phyloP scores from a whole-genome alignment of 176 grass and related monocot species.

The Aechmea fasciata region DNA sequence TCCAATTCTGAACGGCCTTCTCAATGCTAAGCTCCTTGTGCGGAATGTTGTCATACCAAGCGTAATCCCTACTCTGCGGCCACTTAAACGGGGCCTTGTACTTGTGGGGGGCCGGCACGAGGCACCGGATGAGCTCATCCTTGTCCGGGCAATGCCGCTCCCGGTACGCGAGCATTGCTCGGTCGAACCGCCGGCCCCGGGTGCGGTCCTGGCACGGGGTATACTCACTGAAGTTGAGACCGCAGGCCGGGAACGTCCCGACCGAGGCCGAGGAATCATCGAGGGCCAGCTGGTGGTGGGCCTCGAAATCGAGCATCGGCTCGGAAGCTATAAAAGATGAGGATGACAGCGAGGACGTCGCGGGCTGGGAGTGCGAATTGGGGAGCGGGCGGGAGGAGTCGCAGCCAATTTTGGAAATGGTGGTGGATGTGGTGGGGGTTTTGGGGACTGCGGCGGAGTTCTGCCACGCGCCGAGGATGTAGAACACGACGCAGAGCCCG shows the following conservation, averaged over 20 bases:
- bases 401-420: no score
- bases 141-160: constrained; percentile 76
- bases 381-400: no score
- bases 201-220: constrained; percentile 76
- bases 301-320: constrained; percentile 51
- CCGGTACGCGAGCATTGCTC: constrained; percentile 69
- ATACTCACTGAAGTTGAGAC: constrained; percentile 80
- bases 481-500: constrained; percentile 4
- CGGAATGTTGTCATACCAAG: constrained; percentile 89
- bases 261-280: constrained; percentile 5
- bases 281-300: constrained; percentile 54
- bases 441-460: background rate
- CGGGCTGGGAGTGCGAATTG: no score
- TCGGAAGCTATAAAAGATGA: no score
- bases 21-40: constrained; percentile 98
- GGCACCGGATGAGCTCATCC: constrained; percentile 64
- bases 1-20: constrained; percentile 97
- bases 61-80: constrained; percentile 74
- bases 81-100: constrained; percentile 74
- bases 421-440: no score
- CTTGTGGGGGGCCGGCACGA: constrained; percentile 65
- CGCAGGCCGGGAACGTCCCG: constrained; percentile 46
- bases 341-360: no score
- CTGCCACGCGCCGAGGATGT: constrained; percentile 10
- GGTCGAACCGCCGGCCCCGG: constrained; percentile 51